These are phyloP conservation scores for Evernia prunastri DNA, from an alignment of 495 filamentous ascomycete genomes.

Conservation along the genomic window DNA sequence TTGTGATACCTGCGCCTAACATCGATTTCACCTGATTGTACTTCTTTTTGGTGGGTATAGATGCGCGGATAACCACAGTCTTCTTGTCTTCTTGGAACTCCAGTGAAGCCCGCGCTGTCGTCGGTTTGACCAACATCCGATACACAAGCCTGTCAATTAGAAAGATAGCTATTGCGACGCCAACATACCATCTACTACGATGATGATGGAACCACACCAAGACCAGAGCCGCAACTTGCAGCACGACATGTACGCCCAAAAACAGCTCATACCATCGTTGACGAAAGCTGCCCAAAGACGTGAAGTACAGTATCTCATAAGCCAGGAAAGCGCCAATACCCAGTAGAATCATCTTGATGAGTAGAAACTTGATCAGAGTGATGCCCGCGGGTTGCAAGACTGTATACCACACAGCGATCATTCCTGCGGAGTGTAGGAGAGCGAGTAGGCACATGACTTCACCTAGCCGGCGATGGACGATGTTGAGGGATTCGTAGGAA, in stretches of 20 bases:
- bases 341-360: conserved; percentile 35
- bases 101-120: conserved; percentile 39
- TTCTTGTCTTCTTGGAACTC: conserved; percentile 43
- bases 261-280: conserved; percentile 53
- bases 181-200: conserved; percentile 36
- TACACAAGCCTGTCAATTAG: conserved; percentile 53
- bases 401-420: conserved; percentile 43
- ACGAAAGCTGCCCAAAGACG: conserved; percentile 44
- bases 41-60: conserved; percentile 4
- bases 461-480: conserved; percentile 51
- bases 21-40: conserved; percentile 1
- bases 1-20: conserved; percentile 29
- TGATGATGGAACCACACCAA: conserved; percentile 51
- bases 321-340: conserved; percentile 44
- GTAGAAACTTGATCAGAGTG: conserved; percentile 32
- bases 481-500: conserved; percentile 59
- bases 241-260: conserved; percentile 47
- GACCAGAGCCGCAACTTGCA: conserved; percentile 46
- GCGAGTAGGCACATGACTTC: conserved; percentile 26
- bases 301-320: conserved; percentile 47
- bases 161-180: conserved; percentile 45
- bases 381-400: conserved; percentile 33
- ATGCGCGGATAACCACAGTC: conserved; percentile 42
- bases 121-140: conserved; percentile 42
- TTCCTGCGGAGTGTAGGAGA: conserved; percentile 30